Conservation (phyloP, 306 rosid genomes). For the Sphenostylis stenocarpa region DNA sequence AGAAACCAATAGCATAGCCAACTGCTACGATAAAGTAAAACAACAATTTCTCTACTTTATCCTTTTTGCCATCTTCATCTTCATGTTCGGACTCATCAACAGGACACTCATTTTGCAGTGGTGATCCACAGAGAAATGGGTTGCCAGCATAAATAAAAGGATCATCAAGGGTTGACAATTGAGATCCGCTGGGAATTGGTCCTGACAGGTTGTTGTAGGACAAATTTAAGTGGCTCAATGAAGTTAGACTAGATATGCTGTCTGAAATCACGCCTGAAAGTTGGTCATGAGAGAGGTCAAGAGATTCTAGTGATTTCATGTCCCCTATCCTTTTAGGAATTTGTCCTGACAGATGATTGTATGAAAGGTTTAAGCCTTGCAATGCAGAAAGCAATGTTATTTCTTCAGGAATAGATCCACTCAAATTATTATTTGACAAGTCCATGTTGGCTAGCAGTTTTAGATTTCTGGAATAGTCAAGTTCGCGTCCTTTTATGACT, state of each 20-base stretch:
- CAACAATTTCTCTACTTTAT: background rate
- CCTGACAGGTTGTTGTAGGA: conserved; percentile 32
- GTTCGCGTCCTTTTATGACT: conserved; percentile 7
- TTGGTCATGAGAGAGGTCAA: conserved; percentile 21
- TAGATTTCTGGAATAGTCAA: background rate
- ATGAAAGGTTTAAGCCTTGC: conserved; percentile 3
- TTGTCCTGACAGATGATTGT: background rate
- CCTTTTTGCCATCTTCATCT: background rate
- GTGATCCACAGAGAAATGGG: conserved; percentile 30
- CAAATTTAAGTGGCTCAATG: background rate
- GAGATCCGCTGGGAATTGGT: conserved; percentile 3
- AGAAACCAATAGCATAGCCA: background rate
- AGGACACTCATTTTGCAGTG: background rate
- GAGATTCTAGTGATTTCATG: conserved; percentile 20
- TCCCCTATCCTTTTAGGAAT: background rate
- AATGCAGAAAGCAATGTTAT: conserved; percentile 5
- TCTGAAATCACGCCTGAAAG: conserved; percentile 24
- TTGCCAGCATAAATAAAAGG: conserved; percentile 20
- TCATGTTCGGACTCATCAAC: background rate
- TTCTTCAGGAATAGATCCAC: conserved; percentile 19
- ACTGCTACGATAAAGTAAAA: conserved; percentile 23
- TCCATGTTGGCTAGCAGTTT: background rate
- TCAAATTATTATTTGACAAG: conserved; percentile 21
- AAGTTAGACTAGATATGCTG: conserved; percentile 13
- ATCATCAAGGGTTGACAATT: background rate